Evolutionary conservation across 2,329 filamentous ascomycete species (phyloP).

Genomic region (Teratosphaeria viscida): DNA sequence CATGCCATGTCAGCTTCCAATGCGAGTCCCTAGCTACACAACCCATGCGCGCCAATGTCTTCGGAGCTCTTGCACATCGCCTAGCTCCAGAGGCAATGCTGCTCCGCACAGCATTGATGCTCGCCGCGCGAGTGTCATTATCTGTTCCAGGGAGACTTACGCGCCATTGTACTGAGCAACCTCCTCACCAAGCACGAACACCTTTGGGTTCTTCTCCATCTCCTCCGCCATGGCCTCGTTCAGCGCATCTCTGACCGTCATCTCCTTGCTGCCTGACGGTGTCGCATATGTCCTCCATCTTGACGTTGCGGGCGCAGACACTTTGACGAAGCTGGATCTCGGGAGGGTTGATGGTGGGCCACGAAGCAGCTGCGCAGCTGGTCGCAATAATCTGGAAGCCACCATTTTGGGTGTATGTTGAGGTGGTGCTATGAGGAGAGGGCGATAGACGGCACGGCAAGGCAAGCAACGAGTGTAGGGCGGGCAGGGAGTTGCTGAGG

Average conservation of each 20-base stretch:
- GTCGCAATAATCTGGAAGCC: conserved; percentile 52
- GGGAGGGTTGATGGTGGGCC: conserved; percentile 40
- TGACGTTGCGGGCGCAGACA: conserved; percentile 37
- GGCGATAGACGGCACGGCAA: neutral
- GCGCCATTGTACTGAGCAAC: conserved; percentile 99
- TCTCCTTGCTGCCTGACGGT: conserved; percentile 64
- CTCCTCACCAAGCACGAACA: conserved; percentile 94
- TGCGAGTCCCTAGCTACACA: neutral
- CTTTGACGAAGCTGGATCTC: conserved; percentile 43
- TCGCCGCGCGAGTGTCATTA: neutral
- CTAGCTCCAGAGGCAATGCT: neutral
- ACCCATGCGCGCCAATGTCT: neutral
- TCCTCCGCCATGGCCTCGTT: conserved; percentile 98
- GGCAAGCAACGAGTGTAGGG: neutral
- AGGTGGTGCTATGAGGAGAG: neutral
- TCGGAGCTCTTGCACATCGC: neutral
- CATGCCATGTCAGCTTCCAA: conserved; percentile 27
- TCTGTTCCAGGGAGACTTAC: conserved; percentile 24
- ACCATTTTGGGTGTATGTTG: conserved; percentile 35
- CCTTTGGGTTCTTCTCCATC: conserved; percentile 86
- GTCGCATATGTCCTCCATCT: conserved; percentile 47
- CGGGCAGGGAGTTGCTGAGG: neutral
- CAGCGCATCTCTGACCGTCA: conserved; percentile 92
- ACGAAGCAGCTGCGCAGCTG: conserved; percentile 52
- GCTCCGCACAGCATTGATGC: neutral